Conservation (phyloP, 83 land plant genomes). For the Thuja plicata region DNA sequence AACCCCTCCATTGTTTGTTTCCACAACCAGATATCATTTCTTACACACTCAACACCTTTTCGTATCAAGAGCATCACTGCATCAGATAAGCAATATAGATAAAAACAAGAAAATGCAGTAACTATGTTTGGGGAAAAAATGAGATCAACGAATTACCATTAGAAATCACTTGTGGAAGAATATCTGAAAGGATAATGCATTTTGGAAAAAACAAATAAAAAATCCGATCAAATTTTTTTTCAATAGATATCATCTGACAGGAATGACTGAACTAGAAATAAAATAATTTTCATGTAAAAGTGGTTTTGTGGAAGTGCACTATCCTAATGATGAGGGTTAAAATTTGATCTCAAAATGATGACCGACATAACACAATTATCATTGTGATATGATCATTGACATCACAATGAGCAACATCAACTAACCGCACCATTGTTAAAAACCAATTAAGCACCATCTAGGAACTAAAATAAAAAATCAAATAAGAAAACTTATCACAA, state of each 20-base stretch:
- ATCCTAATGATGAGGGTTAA: background rate
- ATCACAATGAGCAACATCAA: background rate
- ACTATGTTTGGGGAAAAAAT: background rate
- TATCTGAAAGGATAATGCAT: background rate
- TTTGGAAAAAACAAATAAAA: background rate
- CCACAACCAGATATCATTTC: background rate
- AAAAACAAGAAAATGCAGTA: background rate
- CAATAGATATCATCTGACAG: background rate
- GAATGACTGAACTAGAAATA: background rate
- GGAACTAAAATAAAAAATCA: background rate
- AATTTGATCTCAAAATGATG: background rate
- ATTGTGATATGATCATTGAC: background rate
- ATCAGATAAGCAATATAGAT: background rate
- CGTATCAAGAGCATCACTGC: background rate
- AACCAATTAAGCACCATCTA: background rate
- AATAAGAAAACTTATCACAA: background rate
- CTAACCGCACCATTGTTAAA: background rate
- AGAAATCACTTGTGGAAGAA: background rate
- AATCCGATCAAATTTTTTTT: background rate
- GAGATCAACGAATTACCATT: background rate
- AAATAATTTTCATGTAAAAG: background rate
- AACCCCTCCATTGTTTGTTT: conserved; percentile 42
- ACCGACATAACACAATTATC: background rate
- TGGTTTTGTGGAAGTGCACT: background rate
- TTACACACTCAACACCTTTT: background rate